phyloP scores from a whole-genome alignment of 116 monocot species.

The Zostera marina region DNA sequence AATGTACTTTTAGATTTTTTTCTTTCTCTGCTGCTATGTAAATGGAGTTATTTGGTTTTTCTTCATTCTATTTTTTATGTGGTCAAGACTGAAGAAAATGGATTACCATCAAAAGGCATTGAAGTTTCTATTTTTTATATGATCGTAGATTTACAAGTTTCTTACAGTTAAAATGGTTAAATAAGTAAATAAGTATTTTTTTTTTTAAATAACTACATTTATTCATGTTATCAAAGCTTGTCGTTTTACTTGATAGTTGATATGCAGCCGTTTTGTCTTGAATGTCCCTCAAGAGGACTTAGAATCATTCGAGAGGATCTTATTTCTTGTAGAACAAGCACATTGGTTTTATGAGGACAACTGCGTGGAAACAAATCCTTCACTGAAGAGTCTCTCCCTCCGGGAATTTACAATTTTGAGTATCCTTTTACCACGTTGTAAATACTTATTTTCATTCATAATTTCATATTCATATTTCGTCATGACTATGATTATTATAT shows the following conservation, averaged over 20 bases:
- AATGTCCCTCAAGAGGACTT: slow-evolving; percentile 93
- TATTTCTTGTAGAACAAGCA: slow-evolving; percentile 94
- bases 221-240: background rate
- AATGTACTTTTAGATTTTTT: too few relatives aligned
- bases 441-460: background rate
- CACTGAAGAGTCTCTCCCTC: slow-evolving; percentile 78
- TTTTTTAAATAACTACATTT: background rate
- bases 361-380: slow-evolving; percentile 80
- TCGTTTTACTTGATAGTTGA: slow-evolving; percentile 1
- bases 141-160: too few relatives aligned
- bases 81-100: too few relatives aligned
- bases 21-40: too few relatives aligned
- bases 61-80: too few relatives aligned
- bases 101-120: too few relatives aligned
- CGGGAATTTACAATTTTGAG: slow-evolving; percentile 82
- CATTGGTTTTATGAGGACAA: slow-evolving; percentile 99
- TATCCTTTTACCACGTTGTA: slow-evolving; percentile 25
- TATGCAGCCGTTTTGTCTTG: slow-evolving; percentile 71
- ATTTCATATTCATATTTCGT: too few relatives aligned
- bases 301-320: slow-evolving; percentile 96
- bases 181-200: too few relatives aligned
- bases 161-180: background rate
- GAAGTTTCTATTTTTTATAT: too few relatives aligned
- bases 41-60: too few relatives aligned
- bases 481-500: background rate